Evolutionary conservation across 306 rosid species (phyloP).

Genomic region (Erythrophleum fordii): DNA sequence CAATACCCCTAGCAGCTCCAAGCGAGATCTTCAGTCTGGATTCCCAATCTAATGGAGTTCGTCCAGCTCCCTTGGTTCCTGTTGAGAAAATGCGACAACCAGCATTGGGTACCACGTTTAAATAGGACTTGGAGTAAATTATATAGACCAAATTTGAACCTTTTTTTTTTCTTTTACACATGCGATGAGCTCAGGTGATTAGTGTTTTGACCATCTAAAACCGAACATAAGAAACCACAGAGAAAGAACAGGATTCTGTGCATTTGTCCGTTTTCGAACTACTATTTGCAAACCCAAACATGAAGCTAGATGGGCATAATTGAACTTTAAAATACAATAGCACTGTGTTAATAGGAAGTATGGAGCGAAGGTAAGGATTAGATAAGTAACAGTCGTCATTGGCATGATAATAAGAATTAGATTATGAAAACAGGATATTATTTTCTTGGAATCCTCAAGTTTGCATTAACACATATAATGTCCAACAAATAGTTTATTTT

Average conservation of each 20-base stretch:
- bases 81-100: conserved; percentile 31
- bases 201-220: conserved; percentile 5
- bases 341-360: background rate
- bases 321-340: background rate
- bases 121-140: background rate
- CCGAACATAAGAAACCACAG: background rate
- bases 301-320: conserved; percentile 1
- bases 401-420: background rate
- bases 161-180: background rate
- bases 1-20: conserved; percentile 83
- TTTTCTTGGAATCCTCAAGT: background rate
- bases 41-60: conserved; percentile 79
- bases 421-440: background rate
- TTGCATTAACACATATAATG: background rate
- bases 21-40: conserved; percentile 72
- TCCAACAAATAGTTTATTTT: background rate
- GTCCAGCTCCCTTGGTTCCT: conserved; percentile 73
- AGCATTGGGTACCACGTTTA: conserved; percentile 5
- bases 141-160: background rate
- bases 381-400: background rate
- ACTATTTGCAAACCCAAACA: background rate
- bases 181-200: background rate
- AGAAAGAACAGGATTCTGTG: conserved; percentile 12
- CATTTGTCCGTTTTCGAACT: conserved; percentile 11
- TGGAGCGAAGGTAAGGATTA: background rate